phyloP scores from a whole-genome alignment of 2,329 filamentous ascomycete genomes.

The Sporothrix globosa region DNA sequence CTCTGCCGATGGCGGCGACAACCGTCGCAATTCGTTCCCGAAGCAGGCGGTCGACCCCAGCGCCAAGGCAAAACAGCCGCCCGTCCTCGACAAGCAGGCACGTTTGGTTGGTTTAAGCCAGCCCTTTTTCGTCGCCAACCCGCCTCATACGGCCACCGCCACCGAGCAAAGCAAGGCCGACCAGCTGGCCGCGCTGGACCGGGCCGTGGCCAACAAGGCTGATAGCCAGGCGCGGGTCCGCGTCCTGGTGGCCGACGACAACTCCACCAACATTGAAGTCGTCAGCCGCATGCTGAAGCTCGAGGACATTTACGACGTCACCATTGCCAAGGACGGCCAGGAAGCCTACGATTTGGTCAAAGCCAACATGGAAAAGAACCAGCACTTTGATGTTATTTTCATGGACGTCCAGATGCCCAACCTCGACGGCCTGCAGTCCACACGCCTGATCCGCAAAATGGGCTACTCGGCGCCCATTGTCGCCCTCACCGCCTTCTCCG shows the following conservation, averaged over 20 bases:
- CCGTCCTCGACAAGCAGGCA: constrained; percentile 67
- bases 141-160: constrained; percentile 38
- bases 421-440: constrained; percentile 84
- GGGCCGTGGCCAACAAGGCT: constrained; percentile 64
- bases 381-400: constrained; percentile 83
- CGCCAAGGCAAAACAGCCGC: constrained; percentile 41
- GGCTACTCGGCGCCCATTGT: constrained; percentile 89
- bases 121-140: constrained; percentile 70
- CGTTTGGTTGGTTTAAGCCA: constrained; percentile 80
- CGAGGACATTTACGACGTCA: constrained; percentile 83
- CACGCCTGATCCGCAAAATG: constrained; percentile 79
- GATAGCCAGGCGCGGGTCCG: constrained; percentile 64
- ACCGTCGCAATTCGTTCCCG: constrained; percentile 39
- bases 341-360: constrained; percentile 88
- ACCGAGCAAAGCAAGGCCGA: constrained; percentile 52
- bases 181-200: constrained; percentile 67
- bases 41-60: constrained; percentile 36
- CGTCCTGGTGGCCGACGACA: constrained; percentile 81
- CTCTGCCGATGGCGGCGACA: constrained; percentile 48
- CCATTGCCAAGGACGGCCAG: constrained; percentile 82
- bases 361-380: constrained; percentile 72
- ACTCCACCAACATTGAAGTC: constrained; percentile 61
- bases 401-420: constrained; percentile 98
- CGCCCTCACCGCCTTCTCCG: constrained; percentile 84
- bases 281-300: constrained; percentile 70